Base-by-base conservation (phyloP, 495 filamentous ascomycete species). In the Usnea hakonensis region DNA sequence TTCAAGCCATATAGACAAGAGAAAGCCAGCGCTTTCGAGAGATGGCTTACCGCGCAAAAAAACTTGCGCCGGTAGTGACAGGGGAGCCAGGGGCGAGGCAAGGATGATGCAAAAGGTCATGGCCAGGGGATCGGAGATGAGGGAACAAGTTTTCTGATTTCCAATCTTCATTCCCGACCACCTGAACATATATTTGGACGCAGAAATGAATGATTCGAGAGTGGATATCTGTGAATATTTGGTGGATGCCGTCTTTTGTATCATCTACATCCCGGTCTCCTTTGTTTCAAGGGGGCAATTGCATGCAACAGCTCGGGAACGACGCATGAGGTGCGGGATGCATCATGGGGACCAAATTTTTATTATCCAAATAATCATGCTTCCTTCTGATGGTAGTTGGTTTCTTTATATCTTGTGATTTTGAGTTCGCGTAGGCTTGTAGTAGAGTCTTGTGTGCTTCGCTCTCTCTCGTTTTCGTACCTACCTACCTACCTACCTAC, bases 51-150 rank as follows among this genome's bases (percentile, higher is more conserved):
- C 67, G 26, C 58, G 68, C 6, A 69, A 69, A 37, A 60, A 57
- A 38, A 60, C 63, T 21, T 69, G 68, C 55, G 58, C 64, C 5
- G 59, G 59, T 43, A 66, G 64, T 56, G 64, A 66, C 38, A 46
- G 68, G 28, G 65, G 57, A 3, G 56, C 64, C 2, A 66, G 57
- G 38, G 62, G 63, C 13, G 65, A 69, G 38, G 67, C 57, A 3
- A 48, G 48, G 32, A 64, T 57, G 57, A 52, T 63, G 56, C 38
- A 58, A 33, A 46, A 58, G 23, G 53, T 65, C 3, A 46, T 58
- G 5, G 33, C 38, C 28, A 53, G 33, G 36, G 46, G 59, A 50
- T 58, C 61, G 37, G 58, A 46, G 13, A 65, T 65, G 55, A 65
- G 58, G 65, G 65, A 67, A 19, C 58, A 63, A 21, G 65, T 67